phyloP scores from a whole-genome alignment of 768 basidiomycete species.

The Boletellus sp. region DNA sequence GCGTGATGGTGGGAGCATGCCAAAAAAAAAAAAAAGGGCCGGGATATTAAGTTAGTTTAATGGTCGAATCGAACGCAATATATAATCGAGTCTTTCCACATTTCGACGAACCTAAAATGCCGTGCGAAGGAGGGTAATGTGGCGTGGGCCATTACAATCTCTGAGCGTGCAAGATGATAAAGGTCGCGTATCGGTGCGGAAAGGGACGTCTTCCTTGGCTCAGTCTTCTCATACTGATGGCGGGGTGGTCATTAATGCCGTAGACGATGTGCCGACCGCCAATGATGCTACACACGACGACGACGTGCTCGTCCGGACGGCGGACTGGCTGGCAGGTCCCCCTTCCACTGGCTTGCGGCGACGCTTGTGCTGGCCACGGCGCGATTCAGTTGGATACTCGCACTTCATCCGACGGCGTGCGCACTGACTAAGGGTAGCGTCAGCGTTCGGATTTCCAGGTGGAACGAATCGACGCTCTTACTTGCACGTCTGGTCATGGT shows the following conservation, averaged over 20 bases:
- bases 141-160: slow-evolving; percentile 7
- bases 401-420: slow-evolving; percentile 44
- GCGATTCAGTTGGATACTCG: slow-evolving; percentile 48
- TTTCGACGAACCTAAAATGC: slow-evolving; percentile 10
- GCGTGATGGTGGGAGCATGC: slow-evolving; percentile 10
- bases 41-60: slow-evolving; percentile 25
- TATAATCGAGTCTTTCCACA: slow-evolving; percentile 20
- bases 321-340: slow-evolving; percentile 20
- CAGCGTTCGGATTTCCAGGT: slow-evolving; percentile 8
- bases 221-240: slow-evolving; percentile 17
- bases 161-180: slow-evolving; percentile 10
- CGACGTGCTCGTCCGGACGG: slow-evolving; percentile 18
- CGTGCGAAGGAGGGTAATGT: slow-evolving; percentile 4
- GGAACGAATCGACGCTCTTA: slow-evolving; percentile 25
- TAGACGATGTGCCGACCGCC: slow-evolving; percentile 14
- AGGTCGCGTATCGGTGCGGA: slow-evolving; percentile 2
- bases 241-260: slow-evolving; percentile 19
- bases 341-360: slow-evolving; percentile 30
- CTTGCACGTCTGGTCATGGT: slow-evolving; percentile 44
- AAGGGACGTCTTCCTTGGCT: slow-evolving; percentile 2
- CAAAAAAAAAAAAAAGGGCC: slow-evolving; percentile 8
- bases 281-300: slow-evolving; percentile 15
- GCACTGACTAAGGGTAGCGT: slow-evolving; percentile 39
- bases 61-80: slow-evolving; percentile 18
- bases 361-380: slow-evolving; percentile 45